These are phyloP conservation scores for Trichoderma sp. DNA, from an alignment of 2,329 filamentous ascomycete species.

Conservation along the genomic window DNA sequence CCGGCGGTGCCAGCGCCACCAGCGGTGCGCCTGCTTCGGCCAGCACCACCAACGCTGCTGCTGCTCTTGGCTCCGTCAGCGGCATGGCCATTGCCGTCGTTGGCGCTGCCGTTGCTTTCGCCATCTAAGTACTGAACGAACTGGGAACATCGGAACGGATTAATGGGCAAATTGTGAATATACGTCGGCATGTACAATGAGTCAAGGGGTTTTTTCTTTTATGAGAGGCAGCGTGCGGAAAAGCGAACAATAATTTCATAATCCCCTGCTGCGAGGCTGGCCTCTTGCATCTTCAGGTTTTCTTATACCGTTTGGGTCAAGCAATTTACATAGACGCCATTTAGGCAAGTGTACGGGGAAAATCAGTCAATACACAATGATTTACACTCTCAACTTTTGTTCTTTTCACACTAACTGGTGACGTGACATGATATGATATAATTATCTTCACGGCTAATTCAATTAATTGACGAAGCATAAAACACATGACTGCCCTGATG, in stretches of 20 bases:
- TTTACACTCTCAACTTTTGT: not conserved
- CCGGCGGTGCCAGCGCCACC: not conserved
- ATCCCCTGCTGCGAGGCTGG: not conserved
- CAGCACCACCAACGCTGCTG: not conserved
- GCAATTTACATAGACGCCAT: constrained; percentile 7
- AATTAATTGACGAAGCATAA: not conserved
- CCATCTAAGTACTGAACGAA: not conserved
- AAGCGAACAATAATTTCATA: not conserved
- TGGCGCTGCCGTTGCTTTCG: constrained; percentile 17
- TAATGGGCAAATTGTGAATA: not conserved
- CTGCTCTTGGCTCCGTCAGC: not conserved
- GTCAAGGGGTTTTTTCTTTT: not conserved
- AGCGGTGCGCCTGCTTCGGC: not conserved
- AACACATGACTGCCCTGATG: too few species aligned
- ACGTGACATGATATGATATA: not conserved
- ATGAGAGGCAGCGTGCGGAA: not conserved
- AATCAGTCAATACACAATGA: not conserved
- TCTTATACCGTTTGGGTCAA: not conserved
- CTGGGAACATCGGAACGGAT: not conserved
- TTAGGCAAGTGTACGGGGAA: not conserved
- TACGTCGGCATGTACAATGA: constrained; percentile 12
- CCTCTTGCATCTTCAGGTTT: not conserved
- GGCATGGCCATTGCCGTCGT: constrained; percentile 11
- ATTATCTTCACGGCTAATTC: not conserved
- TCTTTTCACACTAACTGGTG: not conserved